A percentile compares a stretch with the other conserved stretches of the same genome.
phyloP scores from a whole-genome alignment of 169 alveolate species.

The Sarcocystis neurona region DNA sequence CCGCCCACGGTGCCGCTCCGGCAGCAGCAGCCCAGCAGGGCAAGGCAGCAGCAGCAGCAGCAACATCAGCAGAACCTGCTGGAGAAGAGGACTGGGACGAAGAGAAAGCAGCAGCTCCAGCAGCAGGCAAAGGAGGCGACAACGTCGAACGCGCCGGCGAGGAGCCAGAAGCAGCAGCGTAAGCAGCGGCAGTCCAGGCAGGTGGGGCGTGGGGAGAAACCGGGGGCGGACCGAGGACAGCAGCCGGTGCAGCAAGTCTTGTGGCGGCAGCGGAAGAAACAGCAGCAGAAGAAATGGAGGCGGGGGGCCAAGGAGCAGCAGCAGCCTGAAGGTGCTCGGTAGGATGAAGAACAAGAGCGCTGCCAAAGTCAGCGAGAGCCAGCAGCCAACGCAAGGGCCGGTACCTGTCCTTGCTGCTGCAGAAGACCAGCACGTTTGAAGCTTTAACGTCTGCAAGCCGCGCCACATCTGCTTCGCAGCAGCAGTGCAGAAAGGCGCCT shows the following conservation, averaged over 20 bases:
- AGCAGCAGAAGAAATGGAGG: neutral
- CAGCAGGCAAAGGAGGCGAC: too few species aligned
- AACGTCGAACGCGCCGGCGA: too few species aligned
- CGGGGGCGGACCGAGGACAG: too few species aligned
- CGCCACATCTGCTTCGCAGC: conserved; percentile 40
- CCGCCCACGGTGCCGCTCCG: conserved; percentile 8
- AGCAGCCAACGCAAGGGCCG: conserved; percentile 29
- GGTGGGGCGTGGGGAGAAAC: too few species aligned
- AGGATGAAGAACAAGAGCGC: conserved; percentile 33
- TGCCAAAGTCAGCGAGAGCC: conserved; percentile 45
- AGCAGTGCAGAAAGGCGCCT: conserved; percentile 48
- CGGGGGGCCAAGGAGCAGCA: too few species aligned
- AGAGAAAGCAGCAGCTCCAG: neutral
- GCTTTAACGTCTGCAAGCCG: conserved; percentile 42
- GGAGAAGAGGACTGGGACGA: neutral
- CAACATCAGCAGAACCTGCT: neutral
- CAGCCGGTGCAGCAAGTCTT: conserved; percentile 8
- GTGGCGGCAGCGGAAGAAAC: neutral
- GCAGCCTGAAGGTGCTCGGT: conserved; percentile 29
- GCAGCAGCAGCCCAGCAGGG: neutral
- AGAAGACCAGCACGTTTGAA: conserved; percentile 35
- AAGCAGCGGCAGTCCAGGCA: too few species aligned
- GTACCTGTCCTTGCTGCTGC: neutral
- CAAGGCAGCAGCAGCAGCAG: neutral
- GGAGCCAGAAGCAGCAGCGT: too few species aligned